Conservation (phyloP, 768 basidiomycete genomes). For the Lentinula raphanica region DNA sequence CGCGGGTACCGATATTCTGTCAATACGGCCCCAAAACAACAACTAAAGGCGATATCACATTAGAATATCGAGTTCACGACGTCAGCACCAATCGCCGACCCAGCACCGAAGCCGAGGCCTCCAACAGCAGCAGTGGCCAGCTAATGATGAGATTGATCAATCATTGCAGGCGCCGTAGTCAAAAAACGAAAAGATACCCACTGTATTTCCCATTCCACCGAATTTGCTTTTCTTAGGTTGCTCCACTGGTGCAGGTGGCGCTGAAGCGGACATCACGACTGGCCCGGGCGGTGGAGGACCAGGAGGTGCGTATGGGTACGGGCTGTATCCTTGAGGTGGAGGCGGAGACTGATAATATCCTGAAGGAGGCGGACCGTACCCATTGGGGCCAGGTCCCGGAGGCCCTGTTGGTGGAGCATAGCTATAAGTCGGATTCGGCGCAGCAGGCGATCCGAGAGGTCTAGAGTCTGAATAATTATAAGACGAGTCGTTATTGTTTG, state of each 20-base stretch:
- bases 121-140: slow-evolving; percentile 60
- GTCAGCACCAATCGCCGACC: slow-evolving; percentile 39
- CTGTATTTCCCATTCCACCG: slow-evolving; percentile 54
- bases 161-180: neutral
- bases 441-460: neutral
- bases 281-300: slow-evolving; percentile 5
- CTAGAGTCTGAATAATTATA: neutral
- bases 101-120: slow-evolving; percentile 73
- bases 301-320: neutral
- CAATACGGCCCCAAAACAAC: neutral
- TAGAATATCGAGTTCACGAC: slow-evolving; percentile 47
- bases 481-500: slow-evolving; percentile 11
- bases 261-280: slow-evolving; percentile 12
- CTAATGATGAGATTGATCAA: slow-evolving; percentile 18
- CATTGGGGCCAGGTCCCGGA: neutral
- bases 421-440: neutral
- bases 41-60: neutral
- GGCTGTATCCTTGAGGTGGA: slow-evolving; percentile 15
- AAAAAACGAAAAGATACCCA: slow-evolving; percentile 20
- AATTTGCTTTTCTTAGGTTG: slow-evolving; percentile 54
- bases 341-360: slow-evolving; percentile 18
- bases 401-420: slow-evolving; percentile 10
- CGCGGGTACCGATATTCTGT: too few species aligned
- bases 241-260: slow-evolving; percentile 21
- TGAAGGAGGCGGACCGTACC: slow-evolving; percentile 13